Base-by-base conservation (phyloP, 257 asterid species). In the Oldenlandia corymbosa region DNA sequence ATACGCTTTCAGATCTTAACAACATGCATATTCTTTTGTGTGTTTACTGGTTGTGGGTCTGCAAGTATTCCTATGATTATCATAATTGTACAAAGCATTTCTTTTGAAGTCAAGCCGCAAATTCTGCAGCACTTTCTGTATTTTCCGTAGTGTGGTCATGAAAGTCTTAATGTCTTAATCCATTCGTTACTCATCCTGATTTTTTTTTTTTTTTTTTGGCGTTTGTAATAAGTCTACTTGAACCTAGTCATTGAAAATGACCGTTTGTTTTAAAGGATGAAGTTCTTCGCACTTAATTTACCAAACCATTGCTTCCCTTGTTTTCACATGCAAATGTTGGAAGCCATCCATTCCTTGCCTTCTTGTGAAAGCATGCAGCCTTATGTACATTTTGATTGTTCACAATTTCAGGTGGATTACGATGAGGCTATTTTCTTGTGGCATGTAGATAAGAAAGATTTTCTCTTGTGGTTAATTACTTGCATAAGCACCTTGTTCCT, bases 401-500 rank as follows among this genome's bases (percentile, higher is more conserved):
- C 63, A 57, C 55, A 51, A 13, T 69, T 85, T 76, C 92, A 93
- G 99, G 99, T 93, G 78, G 99, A 93, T 81, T 90, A 93, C 55
- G 94, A 84, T 17, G 96, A 93, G 85, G 99, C 97, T 60, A 69
- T 69, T 61, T 89, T 93, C 84, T 73, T 93, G 64, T 93, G 97
- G 97, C 82, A 74, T 68, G 99, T 93, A 70, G 96, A 87, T 81
- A 93, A 87, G 83, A 86, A 80, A 71, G 99, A 93, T 79, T 90
- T 93, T 79, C 79, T 83, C 66, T 92, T 93, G 45, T 93, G 99
- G 99, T 73, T 63, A 77, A 85, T 93, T 70, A 93, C 99, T 71
- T 90, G 86, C 81, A 45, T 47, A 11, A 71, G 84, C 52, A 93
- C 99, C 72, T 83, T 93, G 82, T 82, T 93, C 80, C 87, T 93